Evolutionary conservation across 2,329 filamentous ascomycete species (phyloP), one percentile per base, ranked within the genome.

Genomic region (Geosmithia flava): DNA sequence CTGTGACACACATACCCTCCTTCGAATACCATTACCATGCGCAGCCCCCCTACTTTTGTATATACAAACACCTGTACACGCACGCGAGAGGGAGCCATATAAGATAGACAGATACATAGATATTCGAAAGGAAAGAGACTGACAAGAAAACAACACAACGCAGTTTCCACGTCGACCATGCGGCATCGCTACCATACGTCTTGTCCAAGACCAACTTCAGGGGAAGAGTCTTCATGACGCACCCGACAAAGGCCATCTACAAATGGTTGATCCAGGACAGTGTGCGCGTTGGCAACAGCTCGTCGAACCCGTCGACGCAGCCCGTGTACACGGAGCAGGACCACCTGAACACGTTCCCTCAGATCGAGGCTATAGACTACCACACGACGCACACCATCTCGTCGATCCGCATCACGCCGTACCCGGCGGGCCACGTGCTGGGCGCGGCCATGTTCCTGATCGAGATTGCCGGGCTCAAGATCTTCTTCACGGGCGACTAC

Each of bases 211-310:
- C 93, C 39, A 96, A 96, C 65, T 98, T 98, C 72, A 85, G 86
- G 54, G 93, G 93, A 45, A 82, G 90, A 20, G 91, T 97, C 52
- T 97, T 96, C 71, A 98, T 97, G 91, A 98, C 93, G 47, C 93
- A 98, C 71, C 89, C 93, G 2, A 98, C 93, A 44, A 97, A 98
- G 66, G 93, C 93, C 57, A 98, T 98, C 63, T 98, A 98, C 77
- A 97, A 97, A 69, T 97, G 93, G 91, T 80, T 97, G 47, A 96
- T 97, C 53, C 89, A 95, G 65, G 93, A 98, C 67, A 95, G 89
- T 55, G 87, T 98, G 43, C 83, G 93, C 50, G 90, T 98, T 29
- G 85, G 84, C 62, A 85, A 81, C 59, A 81, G 77, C 4, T 80
- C 78, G 2, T 80, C 78, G 10, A 78, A 79, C 54, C 69, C 73